Evolutionary conservation across 495 filamentous ascomycete genomes (phyloP).

Genomic region (Aspergillus campestris): DNA sequence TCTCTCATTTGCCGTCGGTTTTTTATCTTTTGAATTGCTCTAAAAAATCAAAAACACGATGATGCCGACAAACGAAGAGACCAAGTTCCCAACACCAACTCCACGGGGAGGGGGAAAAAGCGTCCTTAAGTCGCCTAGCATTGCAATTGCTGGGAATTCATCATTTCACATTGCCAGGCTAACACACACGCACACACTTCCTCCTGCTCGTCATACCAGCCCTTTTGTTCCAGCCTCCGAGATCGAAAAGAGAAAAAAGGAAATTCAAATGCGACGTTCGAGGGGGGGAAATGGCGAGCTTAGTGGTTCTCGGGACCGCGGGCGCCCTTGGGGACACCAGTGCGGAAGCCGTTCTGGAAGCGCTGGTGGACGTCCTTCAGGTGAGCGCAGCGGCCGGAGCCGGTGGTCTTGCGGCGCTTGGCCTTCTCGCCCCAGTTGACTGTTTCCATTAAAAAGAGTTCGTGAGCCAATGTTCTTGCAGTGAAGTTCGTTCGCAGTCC

Average conservation of each 20-base stretch:
- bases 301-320: slow-evolving; percentile 52
- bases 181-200: slow-evolving; percentile 1
- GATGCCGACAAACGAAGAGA: slow-evolving; percentile 25
- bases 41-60: slow-evolving; percentile 18
- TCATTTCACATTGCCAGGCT: slow-evolving; percentile 34
- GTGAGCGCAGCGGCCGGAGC: slow-evolving; percentile 86
- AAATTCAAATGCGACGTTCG: slow-evolving; percentile 19
- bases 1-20: slow-evolving; percentile 18
- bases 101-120: slow-evolving; percentile 22
- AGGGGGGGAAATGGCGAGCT: slow-evolving; percentile 9
- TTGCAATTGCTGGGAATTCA: slow-evolving; percentile 21
- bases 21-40: slow-evolving; percentile 11
- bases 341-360: slow-evolving; percentile 96
- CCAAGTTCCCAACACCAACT: slow-evolving; percentile 31
- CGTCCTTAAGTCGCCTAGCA: slow-evolving; percentile 32
- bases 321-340: slow-evolving; percentile 77
- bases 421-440: slow-evolving; percentile 99
- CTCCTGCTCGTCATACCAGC: slow-evolving; percentile 31
- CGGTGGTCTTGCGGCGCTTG: slow-evolving; percentile 98
- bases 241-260: slow-evolving; percentile 39
- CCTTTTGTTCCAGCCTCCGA: slow-evolving; percentile 35
- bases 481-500: slow-evolving; percentile 6
- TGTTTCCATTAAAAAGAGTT: slow-evolving; percentile 34
- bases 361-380: slow-evolving; percentile 81
- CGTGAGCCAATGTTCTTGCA: slow-evolving; percentile 22